Percentiles rank a stretch among this genome's conserved stretches.
Conservation (phyloP, 2,329 filamentous ascomycete genomes). For the Didymella keratinophila region DNA sequence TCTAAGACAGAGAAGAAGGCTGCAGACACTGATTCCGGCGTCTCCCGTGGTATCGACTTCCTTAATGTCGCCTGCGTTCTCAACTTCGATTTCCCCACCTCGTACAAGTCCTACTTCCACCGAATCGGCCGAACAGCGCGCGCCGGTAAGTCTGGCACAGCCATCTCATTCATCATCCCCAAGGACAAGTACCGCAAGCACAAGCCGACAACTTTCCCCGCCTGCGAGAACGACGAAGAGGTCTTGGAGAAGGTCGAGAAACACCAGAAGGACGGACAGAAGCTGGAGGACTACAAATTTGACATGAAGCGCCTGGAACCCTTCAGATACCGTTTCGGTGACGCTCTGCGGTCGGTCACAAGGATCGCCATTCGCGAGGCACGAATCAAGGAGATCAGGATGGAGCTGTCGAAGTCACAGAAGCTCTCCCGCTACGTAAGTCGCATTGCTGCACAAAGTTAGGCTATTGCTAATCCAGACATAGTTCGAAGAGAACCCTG, state of each 20-base stretch:
- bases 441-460: neutral
- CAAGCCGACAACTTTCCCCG: constrained; percentile 79
- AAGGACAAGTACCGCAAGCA: constrained; percentile 85
- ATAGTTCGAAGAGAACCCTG: constrained; percentile 96
- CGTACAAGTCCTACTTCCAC: constrained; percentile 94
- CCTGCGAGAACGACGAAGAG: constrained; percentile 83
- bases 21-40: constrained; percentile 85
- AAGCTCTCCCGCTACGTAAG: constrained; percentile 65
- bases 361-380: constrained; percentile 90
- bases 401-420: constrained; percentile 91
- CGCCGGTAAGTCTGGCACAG: constrained; percentile 90
- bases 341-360: constrained; percentile 89
- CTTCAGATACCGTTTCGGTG: constrained; percentile 87
- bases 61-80: constrained; percentile 83
- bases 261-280: constrained; percentile 81
- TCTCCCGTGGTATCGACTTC: constrained; percentile 97
- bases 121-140: constrained; percentile 92
- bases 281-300: constrained; percentile 89
- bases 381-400: constrained; percentile 82
- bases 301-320: constrained; percentile 93
- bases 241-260: constrained; percentile 80
- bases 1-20: constrained; percentile 65
- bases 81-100: constrained; percentile 93
- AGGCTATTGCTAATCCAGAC: constrained; percentile 19
- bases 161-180: constrained; percentile 93